A percentile compares a stretch with the other conserved stretches of the same genome.
Conservation (phyloP, 2,329 filamentous ascomycete genomes). For the Xenoacremonium recifei region DNA sequence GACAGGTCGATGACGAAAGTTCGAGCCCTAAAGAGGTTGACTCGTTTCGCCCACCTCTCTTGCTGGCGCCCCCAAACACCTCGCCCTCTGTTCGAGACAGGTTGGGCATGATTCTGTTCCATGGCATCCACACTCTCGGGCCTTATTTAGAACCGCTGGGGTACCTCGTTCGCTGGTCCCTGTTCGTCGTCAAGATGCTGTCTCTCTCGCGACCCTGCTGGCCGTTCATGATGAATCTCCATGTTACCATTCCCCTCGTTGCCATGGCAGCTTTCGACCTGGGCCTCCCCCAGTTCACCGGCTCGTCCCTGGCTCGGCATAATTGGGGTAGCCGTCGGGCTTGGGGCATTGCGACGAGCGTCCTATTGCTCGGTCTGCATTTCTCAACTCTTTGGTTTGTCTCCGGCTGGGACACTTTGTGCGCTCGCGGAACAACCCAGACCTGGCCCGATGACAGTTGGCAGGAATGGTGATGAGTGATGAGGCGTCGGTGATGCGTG, state of each 20-base stretch:
- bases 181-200: constrained; percentile 70
- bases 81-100: constrained; percentile 32
- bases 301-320: constrained; percentile 10
- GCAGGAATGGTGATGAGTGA: constrained; percentile 31
- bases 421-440: no score
- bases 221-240: constrained; percentile 65
- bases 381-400: constrained; percentile 34
- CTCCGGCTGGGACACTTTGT: constrained; percentile 32
- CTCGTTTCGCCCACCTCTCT: constrained; percentile 39
- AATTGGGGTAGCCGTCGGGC: constrained; percentile 16
- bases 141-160: constrained; percentile 28
- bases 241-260: constrained; percentile 66
- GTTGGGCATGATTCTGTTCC: constrained; percentile 35
- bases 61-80: constrained; percentile 49
- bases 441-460: constrained; percentile 26
- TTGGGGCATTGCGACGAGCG: constrained; percentile 30
- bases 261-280: constrained; percentile 67
- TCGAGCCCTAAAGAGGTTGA: constrained; percentile 11
- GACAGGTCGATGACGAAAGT: constrained; percentile 14
- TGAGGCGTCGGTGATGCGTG: no score
- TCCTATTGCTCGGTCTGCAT: constrained; percentile 33
- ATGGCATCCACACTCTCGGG: constrained; percentile 20
- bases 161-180: constrained; percentile 47
- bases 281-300: constrained; percentile 33
- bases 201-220: constrained; percentile 67